Percentiles rank a stretch among this genome's conserved stretches.
phyloP scores from a whole-genome alignment of 352 stramenopile genomes.

The Phytopythium litorale region DNA sequence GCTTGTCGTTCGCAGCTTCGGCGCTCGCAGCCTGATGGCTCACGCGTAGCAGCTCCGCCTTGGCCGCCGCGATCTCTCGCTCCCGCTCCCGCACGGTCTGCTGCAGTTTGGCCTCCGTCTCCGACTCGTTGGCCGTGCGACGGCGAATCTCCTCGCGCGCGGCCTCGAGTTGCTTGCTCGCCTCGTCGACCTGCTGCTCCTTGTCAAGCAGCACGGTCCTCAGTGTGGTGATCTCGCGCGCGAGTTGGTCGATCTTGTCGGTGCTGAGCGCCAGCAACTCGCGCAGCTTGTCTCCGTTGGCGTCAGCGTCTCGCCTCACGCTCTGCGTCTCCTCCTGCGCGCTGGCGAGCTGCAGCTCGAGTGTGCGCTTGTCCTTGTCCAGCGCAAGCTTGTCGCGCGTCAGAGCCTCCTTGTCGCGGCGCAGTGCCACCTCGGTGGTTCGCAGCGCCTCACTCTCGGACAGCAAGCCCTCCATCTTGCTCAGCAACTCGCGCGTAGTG shows the following conservation, averaged over 20 bases:
- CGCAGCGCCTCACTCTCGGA: constrained; percentile 43
- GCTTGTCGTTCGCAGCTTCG: constrained; percentile 9
- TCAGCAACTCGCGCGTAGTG: constrained; percentile 49
- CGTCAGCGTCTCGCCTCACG: constrained; percentile 46
- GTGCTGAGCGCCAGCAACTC: constrained; percentile 31
- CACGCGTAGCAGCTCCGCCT: constrained; percentile 20
- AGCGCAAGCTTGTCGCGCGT: constrained; percentile 30
- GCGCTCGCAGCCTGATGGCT: constrained; percentile 19
- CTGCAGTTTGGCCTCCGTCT: constrained; percentile 27
- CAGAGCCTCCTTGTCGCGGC: constrained; percentile 49
- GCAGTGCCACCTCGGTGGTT: constrained; percentile 39
- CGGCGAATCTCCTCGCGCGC: background rate
- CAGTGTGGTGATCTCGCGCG: constrained; percentile 2
- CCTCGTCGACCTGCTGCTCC: background rate
- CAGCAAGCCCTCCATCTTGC: constrained; percentile 62
- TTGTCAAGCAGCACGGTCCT: background rate
- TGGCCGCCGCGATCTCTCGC: constrained; percentile 29
- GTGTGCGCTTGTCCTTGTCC: constrained; percentile 24
- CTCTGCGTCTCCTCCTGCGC: constrained; percentile 44
- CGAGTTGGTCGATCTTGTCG: constrained; percentile 39
- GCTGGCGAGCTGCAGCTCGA: constrained; percentile 46
- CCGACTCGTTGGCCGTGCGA: constrained; percentile 8
- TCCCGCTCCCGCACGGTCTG: constrained; percentile 38
- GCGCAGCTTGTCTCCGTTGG: constrained; percentile 36
- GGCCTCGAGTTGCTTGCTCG: background rate